A percentile compares a stretch with the other conserved stretches of the same genome.
Conservation (phyloP, 176 grass and related monocot species). For the Hordeum vulgare region DNA sequence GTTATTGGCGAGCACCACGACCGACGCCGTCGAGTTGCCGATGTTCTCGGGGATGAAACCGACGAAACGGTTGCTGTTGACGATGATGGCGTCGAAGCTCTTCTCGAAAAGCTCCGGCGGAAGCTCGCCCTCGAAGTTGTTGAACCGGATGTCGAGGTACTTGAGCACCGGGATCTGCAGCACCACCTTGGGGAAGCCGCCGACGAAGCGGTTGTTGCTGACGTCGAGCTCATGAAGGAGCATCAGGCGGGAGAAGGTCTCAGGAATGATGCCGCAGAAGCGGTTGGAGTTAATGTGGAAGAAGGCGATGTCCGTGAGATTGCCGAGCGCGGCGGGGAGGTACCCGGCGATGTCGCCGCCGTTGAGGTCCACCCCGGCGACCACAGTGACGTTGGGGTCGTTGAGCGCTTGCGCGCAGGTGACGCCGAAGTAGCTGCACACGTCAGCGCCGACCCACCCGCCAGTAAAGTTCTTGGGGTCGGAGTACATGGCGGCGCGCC, state of each 20-base stretch:
- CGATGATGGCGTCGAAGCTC: constrained; percentile 58
- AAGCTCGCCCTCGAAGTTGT: constrained; percentile 58
- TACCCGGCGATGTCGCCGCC: constrained; percentile 74
- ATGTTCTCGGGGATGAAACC: constrained; percentile 42
- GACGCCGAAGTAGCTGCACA: constrained; percentile 60
- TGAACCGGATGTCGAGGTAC: constrained; percentile 72
- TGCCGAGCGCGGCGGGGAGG: constrained; percentile 53
- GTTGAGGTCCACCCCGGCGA: constrained; percentile 70
- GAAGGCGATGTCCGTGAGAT: constrained; percentile 47
- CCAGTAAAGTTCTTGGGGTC: constrained; percentile 71
- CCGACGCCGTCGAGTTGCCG: constrained; percentile 47
- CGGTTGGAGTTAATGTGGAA: constrained; percentile 86
- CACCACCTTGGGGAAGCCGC: constrained; percentile 40
- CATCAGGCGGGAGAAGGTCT: constrained; percentile 37
- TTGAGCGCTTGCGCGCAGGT: constrained; percentile 41
- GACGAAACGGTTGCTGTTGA: constrained; percentile 70
- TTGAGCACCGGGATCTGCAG: constrained; percentile 40
- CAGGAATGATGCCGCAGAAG: constrained; percentile 72
- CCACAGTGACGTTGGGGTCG: constrained; percentile 15
- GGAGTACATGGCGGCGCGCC: constrained; percentile 64
- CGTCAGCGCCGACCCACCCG: constrained; percentile 45
- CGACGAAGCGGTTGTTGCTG: constrained; percentile 89
- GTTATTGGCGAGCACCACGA: constrained; percentile 70
- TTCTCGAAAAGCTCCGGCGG: constrained; percentile 55
- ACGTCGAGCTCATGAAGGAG: constrained; percentile 73